Percentiles rank a stretch among this genome's conserved stretches.
phyloP scores from a whole-genome alignment of 305 asterid species.

The Ilex paraguariensis region DNA sequence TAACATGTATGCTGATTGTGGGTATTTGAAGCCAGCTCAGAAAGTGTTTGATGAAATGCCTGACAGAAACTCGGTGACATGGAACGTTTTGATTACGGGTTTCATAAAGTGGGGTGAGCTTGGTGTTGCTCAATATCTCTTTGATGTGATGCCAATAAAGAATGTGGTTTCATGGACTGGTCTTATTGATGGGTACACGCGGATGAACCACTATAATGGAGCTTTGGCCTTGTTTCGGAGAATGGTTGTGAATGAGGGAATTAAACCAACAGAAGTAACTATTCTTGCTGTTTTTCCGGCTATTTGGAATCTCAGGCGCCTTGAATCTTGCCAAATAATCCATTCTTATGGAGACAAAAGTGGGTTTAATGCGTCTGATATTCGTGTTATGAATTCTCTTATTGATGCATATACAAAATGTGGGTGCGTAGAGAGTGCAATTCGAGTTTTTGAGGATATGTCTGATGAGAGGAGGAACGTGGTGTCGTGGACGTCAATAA shows the following conservation, averaged over 20 bases:
- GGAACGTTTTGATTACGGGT: constrained; percentile 79
- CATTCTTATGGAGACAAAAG: constrained; percentile 65
- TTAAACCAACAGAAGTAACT: constrained; percentile 63
- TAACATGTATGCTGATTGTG: constrained; percentile 58
- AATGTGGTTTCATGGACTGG: constrained; percentile 86
- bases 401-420: constrained; percentile 64
- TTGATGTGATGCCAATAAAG: constrained; percentile 65
- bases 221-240: constrained; percentile 48
- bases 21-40: constrained; percentile 37
- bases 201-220: constrained; percentile 36
- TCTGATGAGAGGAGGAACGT: constrained; percentile 38
- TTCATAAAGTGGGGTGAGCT: constrained; percentile 63
- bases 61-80: constrained; percentile 52
- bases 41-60: constrained; percentile 74
- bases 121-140: constrained; percentile 39
- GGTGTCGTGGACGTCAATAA: constrained; percentile 74
- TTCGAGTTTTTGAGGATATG: constrained; percentile 48
- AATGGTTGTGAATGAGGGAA: constrained; percentile 51
- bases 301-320: constrained; percentile 54
- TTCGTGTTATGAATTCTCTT: constrained; percentile 68
- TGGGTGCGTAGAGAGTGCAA: constrained; percentile 55
- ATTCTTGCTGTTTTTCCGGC: constrained; percentile 71
- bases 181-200: constrained; percentile 65
- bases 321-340: constrained; percentile 46
- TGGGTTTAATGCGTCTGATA: constrained; percentile 42